Conservation (phyloP, 1,284 basidiomycete genomes). For the Vanrija humicola region DNA sequence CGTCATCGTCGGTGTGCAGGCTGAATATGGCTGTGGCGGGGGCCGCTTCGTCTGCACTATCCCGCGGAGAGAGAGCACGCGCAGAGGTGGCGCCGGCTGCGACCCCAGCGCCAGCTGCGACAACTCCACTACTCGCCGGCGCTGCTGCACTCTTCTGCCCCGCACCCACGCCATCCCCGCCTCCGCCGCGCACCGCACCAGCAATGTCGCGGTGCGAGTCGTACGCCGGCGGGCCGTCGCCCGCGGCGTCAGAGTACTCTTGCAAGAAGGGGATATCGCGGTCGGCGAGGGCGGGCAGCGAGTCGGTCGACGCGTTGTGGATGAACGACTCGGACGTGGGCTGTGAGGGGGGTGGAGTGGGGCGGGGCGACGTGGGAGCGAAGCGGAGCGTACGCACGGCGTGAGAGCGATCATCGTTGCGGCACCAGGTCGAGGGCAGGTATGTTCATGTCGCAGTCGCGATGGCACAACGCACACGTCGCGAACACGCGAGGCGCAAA, state of each 20-base stretch:
- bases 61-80: too few relatives aligned
- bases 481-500: too few relatives aligned
- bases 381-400: too few relatives aligned
- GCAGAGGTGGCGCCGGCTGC: neutral
- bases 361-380: neutral
- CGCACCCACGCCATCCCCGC: neutral
- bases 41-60: too few relatives aligned
- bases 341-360: constrained; percentile 14
- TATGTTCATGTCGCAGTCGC: too few relatives aligned
- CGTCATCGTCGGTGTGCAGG: constrained; percentile 9
- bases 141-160: neutral
- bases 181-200: too few relatives aligned
- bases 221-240: constrained; percentile 3
- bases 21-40: neutral
- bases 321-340: constrained; percentile 36
- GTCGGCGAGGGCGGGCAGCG: constrained; percentile 26
- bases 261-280: constrained; percentile 12
- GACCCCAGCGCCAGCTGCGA: too few relatives aligned
- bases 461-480: too few relatives aligned
- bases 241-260: neutral
- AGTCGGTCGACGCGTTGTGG: constrained; percentile 39
- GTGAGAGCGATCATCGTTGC: too few relatives aligned
- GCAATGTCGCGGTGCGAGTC: neutral
- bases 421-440: too few relatives aligned
- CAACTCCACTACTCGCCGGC: too few relatives aligned